Base-by-base conservation (phyloP, 2,329 filamentous ascomycete species). In the Geosmithia putterillii region DNA sequence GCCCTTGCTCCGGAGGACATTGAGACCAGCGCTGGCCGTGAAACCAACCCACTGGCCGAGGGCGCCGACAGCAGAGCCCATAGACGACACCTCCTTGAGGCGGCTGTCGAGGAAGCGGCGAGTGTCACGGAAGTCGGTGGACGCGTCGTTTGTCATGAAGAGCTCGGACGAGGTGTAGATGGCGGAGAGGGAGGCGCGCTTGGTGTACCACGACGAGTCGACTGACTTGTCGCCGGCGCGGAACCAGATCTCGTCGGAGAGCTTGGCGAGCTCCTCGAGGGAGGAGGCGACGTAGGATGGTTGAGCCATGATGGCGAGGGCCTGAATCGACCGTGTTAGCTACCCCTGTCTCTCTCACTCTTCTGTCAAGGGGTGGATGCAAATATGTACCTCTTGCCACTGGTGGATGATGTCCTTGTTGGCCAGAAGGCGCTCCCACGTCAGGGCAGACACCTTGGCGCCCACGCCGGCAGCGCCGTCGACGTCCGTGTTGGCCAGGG, bases 241-340 rank as follows among this genome's bases (percentile, higher is more conserved):
- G 55, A 84, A 88, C 73, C 84, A 86, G 42, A 98, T 94, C 61
- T 98, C 92, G 59, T 95, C 90, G n/a, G 83, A 76, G 4, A 98
- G 76, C 41, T 75, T 70, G 37, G 83, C 80, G 4, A 98, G 75
- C 64, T 96, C 92, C 38, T 73, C 73, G 3, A 95, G 59, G 0
- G 88, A 89, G 8, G 77, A 65, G 0, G 86, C 77, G 28, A 94
- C 73, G 59, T 90, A 83, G 47, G 73, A 76, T 0, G 87, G 85
- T 45, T 94, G 81, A 4, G 88, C 87, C 85, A 95, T 95, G 48
- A 94, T 70, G 4, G 86, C 88, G 3, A 96, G 72, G 38, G 90
- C 92, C 83, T 92, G 35, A 21, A 1, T n/a, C 14, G 3, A 38
- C 14, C 14, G 10, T 38, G 36, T 38, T 12, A 38, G 36, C 36